Evolutionary conservation across 495 filamentous ascomycete genomes (phyloP).

Genomic region (Aspergillus funiculosus): DNA sequence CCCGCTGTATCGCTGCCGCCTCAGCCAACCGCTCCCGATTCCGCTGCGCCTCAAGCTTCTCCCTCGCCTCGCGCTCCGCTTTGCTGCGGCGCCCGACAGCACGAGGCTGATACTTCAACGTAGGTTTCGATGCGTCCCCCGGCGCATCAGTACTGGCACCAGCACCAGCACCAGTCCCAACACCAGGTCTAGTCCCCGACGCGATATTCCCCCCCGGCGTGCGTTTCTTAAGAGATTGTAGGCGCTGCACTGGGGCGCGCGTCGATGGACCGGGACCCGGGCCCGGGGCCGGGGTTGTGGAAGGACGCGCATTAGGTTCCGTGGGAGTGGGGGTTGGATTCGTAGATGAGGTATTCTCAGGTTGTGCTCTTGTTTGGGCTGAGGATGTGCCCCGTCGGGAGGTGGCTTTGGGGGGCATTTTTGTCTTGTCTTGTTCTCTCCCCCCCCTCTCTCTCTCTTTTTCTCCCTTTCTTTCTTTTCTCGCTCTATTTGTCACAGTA

Average conservation of each 20-base stretch:
- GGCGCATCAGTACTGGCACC: too few relatives aligned
- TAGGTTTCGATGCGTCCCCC: slow-evolving; percentile 33
- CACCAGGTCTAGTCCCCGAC: background rate
- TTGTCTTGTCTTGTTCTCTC: too few relatives aligned
- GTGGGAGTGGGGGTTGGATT: too few relatives aligned
- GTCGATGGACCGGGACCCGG: too few relatives aligned
- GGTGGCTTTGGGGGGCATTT: slow-evolving; percentile 43
- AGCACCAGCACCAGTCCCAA: background rate
- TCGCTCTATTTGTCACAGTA: background rate
- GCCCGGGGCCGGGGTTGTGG: slow-evolving; percentile 12
- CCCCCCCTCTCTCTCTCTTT: too few relatives aligned
- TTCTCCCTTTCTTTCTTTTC: background rate
- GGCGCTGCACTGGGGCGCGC: slow-evolving; percentile 38
- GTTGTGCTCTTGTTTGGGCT: slow-evolving; percentile 7
- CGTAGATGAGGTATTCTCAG: too few relatives aligned
- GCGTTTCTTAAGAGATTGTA: slow-evolving; percentile 41
- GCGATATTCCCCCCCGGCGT: slow-evolving; percentile 35
- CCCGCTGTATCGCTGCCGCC: slow-evolving; percentile 40
- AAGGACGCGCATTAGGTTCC: too few relatives aligned
- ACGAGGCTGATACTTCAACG: slow-evolving; percentile 46
- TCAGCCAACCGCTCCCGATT: slow-evolving; percentile 41
- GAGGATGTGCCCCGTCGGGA: slow-evolving; percentile 29
- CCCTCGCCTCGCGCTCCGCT: slow-evolving; percentile 47
- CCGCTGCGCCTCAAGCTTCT: slow-evolving; percentile 43
- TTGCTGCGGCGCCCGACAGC: slow-evolving; percentile 44